Evolutionary conservation across 2,329 filamentous ascomycete species (phyloP), one percentile per base, ranked within the genome.

Genomic region (Macroventuria anomochaeta): DNA sequence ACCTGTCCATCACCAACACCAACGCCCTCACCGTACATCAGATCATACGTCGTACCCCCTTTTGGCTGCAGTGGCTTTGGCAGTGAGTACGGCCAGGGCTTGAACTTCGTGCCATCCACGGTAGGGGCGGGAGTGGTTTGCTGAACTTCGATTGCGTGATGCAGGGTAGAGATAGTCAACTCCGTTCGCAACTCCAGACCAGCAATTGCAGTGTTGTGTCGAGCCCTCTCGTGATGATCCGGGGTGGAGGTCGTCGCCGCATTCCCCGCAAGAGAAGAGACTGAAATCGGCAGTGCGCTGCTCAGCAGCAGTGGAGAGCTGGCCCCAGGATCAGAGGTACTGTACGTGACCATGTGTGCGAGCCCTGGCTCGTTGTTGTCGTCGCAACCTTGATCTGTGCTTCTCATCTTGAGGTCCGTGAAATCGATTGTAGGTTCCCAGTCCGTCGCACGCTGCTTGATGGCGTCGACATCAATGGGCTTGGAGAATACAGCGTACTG

Each of bases 21-120:
- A 10, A 13, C 21, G 3, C 38, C n/a, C 32, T 28, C 25, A 0
- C 49, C 43, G 17, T 29, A 32, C 53, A 50, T 34, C 36, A 37
- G 11, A 21, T 34, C 52, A 32, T 56, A 64, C 25, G 59, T 64
- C 7, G 63, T 64, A 1, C 57, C 57, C 15, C 28, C 23, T 8
- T 47, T 31, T 4, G 59, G 63, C 28, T 28, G 46, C 21, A 65
- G 46, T 10, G 37, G 33, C 2, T 7, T 23, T 1, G 59, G 61
- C 3, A 63, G 56, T 18, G 50, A 33, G 13, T 38, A 34, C 1
- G 48, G 34, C 40, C 48, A 52, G 0, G 48, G 28, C 25, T 26
- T 47, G 3, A 32, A 3, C 20, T n/a, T n/a, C n/a, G n/a, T n/a
- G n/a, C 23, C 23, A 12, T 17, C 44, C 7, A 3, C 12, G 7